Conservation (phyloP, 2,329 filamentous ascomycete genomes). For the Colletotrichum truncatum region DNA sequence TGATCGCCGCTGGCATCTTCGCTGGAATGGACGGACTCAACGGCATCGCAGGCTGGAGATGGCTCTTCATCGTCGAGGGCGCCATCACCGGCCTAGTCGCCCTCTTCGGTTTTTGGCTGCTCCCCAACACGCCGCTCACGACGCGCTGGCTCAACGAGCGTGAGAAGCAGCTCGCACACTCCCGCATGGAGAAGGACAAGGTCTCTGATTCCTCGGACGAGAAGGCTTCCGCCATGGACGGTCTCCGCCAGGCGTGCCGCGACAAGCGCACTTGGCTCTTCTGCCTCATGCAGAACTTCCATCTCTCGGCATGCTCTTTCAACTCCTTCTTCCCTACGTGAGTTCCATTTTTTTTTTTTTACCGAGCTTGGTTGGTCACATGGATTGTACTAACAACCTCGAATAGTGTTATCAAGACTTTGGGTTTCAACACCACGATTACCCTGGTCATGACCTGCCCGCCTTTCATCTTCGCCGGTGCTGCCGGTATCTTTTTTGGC, state of each 20-base stretch:
- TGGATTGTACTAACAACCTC: too few relatives aligned
- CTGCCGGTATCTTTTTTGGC: slow-evolving; percentile 54
- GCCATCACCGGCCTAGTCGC: slow-evolving; percentile 70
- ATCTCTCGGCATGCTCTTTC: slow-evolving; percentile 57
- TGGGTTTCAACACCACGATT: slow-evolving; percentile 57
- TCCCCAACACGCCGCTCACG: slow-evolving; percentile 49
- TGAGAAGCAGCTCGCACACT: slow-evolving; percentile 57
- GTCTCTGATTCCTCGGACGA: slow-evolving; percentile 52
- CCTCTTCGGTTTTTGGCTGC: slow-evolving; percentile 65
- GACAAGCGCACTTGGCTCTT: slow-evolving; percentile 64
- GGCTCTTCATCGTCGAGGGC: slow-evolving; percentile 68
- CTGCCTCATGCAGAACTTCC: slow-evolving; percentile 64
- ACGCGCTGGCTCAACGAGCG: slow-evolving; percentile 54
- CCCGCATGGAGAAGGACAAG: slow-evolving; percentile 59
- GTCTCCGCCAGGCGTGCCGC: slow-evolving; percentile 56
- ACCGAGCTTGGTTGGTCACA: too few relatives aligned
- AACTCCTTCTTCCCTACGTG: slow-evolving; percentile 56
- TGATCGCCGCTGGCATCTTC: slow-evolving; percentile 72
- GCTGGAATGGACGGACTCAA: slow-evolving; percentile 62
- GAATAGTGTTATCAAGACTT: slow-evolving; percentile 54
- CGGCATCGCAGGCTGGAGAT: slow-evolving; percentile 71
- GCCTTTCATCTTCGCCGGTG: slow-evolving; percentile 59
- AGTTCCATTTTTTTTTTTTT: slow-evolving; percentile 29
- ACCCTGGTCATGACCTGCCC: slow-evolving; percentile 62
- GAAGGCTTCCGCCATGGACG: slow-evolving; percentile 52